Evolutionary conservation across 75 land plant genomes (phyloP).

Genomic region (Ceratopteris richardii): DNA sequence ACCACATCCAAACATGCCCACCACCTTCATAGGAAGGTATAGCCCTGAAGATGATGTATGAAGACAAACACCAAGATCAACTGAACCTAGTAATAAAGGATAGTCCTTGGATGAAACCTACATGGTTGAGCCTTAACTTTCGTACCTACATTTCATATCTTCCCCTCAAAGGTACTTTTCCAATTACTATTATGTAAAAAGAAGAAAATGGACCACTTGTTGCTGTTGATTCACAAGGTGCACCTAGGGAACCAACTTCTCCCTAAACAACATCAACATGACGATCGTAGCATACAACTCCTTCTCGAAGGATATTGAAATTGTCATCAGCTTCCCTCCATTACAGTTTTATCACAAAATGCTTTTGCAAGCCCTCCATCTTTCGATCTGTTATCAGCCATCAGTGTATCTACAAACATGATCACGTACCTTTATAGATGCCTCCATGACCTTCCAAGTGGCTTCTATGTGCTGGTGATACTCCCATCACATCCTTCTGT

Average conservation of each 20-base stretch:
- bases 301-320: slow-evolving; percentile 79
- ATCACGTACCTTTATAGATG: too few relatives aligned
- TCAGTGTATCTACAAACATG: too few relatives aligned
- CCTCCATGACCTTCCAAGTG: too few relatives aligned
- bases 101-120: too few relatives aligned
- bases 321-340: slow-evolving; percentile 98
- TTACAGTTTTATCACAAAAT: too few relatives aligned
- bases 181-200: slow-evolving; percentile 62
- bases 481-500: too few relatives aligned
- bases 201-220: slow-evolving; percentile 56
- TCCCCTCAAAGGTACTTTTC: slow-evolving; percentile 81
- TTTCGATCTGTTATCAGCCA: too few relatives aligned
- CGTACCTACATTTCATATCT: slow-evolving; percentile 69
- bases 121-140: slow-evolving; percentile 62
- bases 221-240: slow-evolving; percentile 17
- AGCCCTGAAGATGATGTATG: slow-evolving; percentile 96
- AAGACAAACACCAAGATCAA: slow-evolving; percentile 87
- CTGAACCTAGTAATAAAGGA: slow-evolving; percentile 67
- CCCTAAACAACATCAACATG: slow-evolving; percentile 88
- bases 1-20: slow-evolving; percentile 99
- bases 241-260: slow-evolving; percentile 48
- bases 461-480: too few relatives aligned
- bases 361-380: too few relatives aligned
- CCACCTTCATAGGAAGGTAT: slow-evolving; percentile 99
- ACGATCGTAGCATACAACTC: slow-evolving; percentile 67